Evolutionary conservation across 768 basidiomycete genomes (phyloP).

Genomic region (Melanogaster broomeanus): DNA sequence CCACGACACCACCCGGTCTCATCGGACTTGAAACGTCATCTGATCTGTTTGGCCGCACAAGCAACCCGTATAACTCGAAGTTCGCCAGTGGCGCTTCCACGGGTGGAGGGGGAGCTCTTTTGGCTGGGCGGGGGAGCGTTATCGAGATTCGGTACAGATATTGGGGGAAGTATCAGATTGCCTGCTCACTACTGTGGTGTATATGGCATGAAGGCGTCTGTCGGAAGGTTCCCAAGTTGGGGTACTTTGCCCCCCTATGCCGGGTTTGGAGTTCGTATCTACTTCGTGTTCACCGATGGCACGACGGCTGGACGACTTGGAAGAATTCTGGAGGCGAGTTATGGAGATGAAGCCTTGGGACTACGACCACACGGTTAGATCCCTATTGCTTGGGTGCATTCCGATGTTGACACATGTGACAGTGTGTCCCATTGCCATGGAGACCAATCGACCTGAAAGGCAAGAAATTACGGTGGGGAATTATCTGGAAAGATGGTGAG

Average conservation of each 20-base stretch:
- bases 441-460: constrained; percentile 33
- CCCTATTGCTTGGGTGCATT: background rate
- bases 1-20: constrained; percentile 44
- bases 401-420: background rate
- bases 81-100: constrained; percentile 49
- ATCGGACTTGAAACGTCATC: constrained; percentile 42
- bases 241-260: constrained; percentile 33
- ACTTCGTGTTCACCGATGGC: constrained; percentile 43
- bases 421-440: constrained; percentile 49
- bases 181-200: constrained; percentile 51
- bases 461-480: constrained; percentile 40
- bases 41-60: constrained; percentile 47
- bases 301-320: constrained; percentile 41
- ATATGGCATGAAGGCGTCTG: constrained; percentile 42
- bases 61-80: constrained; percentile 47
- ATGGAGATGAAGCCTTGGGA: constrained; percentile 44
- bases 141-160: constrained; percentile 50
- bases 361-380: constrained; percentile 42
- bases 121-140: constrained; percentile 45
- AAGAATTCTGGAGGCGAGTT: constrained; percentile 44
- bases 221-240: constrained; percentile 38
- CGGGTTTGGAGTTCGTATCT: constrained; percentile 41
- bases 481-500: constrained; percentile 45
- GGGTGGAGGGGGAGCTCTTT: constrained; percentile 51
- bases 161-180: constrained; percentile 51